Evolutionary conservation across 805 yeast genomes (phyloP).

Genomic region (Metschnikowia noctiluminum): DNA sequence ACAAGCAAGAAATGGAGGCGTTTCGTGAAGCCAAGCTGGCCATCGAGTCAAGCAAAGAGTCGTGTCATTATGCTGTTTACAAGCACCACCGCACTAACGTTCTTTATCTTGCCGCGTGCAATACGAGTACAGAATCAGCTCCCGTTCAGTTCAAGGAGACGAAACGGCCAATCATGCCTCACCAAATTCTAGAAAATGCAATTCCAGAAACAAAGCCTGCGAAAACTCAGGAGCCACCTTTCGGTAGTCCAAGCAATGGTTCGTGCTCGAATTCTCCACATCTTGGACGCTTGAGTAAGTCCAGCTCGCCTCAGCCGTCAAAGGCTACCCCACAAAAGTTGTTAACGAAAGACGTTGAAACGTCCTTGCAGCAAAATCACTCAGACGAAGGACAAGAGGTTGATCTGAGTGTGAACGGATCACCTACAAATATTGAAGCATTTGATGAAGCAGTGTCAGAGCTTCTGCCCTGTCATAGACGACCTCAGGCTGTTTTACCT

Average conservation of each 20-base stretch:
- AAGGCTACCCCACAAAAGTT: too few species aligned
- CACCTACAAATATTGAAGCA: too few species aligned
- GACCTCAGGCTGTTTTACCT: constrained; percentile 13
- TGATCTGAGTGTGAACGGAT: too few species aligned
- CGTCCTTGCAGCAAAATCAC: too few species aligned
- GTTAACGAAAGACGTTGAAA: too few species aligned
- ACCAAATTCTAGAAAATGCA: constrained; percentile 32
- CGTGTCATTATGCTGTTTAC: constrained; percentile 33
- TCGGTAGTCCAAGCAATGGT: background rate
- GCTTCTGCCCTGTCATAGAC: background rate
- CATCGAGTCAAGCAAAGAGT: constrained; percentile 32
- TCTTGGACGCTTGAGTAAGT: too few species aligned
- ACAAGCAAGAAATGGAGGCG: constrained; percentile 5
- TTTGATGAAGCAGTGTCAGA: background rate
- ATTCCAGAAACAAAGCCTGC: constrained; percentile 9
- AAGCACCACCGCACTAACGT: constrained; percentile 8
- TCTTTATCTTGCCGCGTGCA: constrained; percentile 32
- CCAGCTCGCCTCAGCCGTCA: too few species aligned
- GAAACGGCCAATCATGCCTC: constrained; percentile 33
- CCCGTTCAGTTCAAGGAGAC: constrained; percentile 33
- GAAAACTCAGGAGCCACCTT: background rate
- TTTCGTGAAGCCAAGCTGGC: constrained; percentile 30
- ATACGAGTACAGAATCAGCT: constrained; percentile 28
- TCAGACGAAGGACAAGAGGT: too few species aligned
- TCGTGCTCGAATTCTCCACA: background rate